Base-by-base conservation (phyloP, 2,329 filamentous ascomycete species). In the Annulohypoxylon truncatum region DNA sequence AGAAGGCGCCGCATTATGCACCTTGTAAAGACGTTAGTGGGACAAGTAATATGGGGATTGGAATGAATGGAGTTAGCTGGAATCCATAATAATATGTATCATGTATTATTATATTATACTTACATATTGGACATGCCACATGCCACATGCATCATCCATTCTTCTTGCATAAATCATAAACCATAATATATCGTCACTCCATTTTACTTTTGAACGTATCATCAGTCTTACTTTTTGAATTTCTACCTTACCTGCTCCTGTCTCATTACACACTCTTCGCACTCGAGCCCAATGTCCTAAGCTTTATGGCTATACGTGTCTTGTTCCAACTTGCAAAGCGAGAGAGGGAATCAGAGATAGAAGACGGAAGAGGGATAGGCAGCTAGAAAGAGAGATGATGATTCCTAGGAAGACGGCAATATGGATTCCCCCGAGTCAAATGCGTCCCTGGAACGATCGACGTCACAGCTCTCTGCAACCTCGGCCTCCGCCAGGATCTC, bases 401-500 rank as follows among this genome's bases (percentile, higher is more conserved):
- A 67, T 66, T 65, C 40, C 63, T 68, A 65, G 57, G 61, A 66
- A 64, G 56, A 60, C 65, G 64, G 66, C 62, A 67, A 67, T 48
- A 73, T 72, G 71, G 72, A 74, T 60, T 61, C 75, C 66, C 62
- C 75, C 66, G 75, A 77, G 58, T 68, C 72, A 67, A 67, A 73
- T 72, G 72, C 74, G 66, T 71, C 73, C 50, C 60, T 77, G 47
- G 68, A 74, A 65, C 74, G 76, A 69, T 75, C 75, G 56, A 68
- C 73, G 12, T 78, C 76, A 59, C 76, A 75, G 57, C 64, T 78
- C 24, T 78, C 76, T 12, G 68, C 70, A 7, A 50, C 69, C 52
- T 77, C 71, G 4, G 38, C 69, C 33, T 77, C 75, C 20, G 53
- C 64, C 4, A 72, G 67, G 57, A 72, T 72, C 52, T 47, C 40